Conservation (phyloP, 495 filamentous ascomycete genomes). For the Amorphotheca resinae region DNA sequence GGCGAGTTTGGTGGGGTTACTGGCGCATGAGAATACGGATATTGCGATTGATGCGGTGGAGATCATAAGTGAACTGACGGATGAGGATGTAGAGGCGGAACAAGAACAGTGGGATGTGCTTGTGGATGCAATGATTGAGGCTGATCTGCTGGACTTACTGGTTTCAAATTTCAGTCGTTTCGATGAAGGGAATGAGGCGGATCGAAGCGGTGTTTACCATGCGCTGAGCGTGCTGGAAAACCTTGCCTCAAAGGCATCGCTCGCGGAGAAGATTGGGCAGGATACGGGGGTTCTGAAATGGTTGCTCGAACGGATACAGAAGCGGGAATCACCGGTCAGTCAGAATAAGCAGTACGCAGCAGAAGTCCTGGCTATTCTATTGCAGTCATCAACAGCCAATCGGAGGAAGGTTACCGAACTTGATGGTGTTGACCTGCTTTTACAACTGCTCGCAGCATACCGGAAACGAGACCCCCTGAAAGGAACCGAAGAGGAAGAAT, state of each 20-base stretch:
- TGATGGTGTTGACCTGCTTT: conserved; percentile 65
- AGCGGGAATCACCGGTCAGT: conserved; percentile 42
- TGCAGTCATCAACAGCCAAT: conserved; percentile 56
- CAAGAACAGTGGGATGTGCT: conserved; percentile 73
- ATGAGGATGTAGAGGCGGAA: conserved; percentile 82
- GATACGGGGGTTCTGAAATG: conserved; percentile 57
- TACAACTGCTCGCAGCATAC: conserved; percentile 81
- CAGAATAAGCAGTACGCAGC: conserved; percentile 97
- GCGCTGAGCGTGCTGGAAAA: conserved; percentile 76
- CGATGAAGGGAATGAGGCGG: conserved; percentile 66
- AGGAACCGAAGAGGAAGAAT: conserved; percentile 86
- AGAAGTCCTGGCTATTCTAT: conserved; percentile 78
- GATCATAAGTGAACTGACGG: conserved; percentile 83
- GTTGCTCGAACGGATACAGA: conserved; percentile 60
- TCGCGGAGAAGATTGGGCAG: conserved; percentile 57
- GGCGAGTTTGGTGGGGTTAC: conserved; percentile 59
- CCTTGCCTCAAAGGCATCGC: conserved; percentile 54
- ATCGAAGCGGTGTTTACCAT: conserved; percentile 78
- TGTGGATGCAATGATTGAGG: conserved; percentile 71
- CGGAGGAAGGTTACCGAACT: conserved; percentile 47
- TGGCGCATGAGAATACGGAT: conserved; percentile 95
- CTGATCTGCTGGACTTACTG: conserved; percentile 72
- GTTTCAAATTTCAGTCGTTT: conserved; percentile 73
- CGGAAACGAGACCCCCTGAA: conserved; percentile 78
- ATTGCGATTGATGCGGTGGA: conserved; percentile 89